These are phyloP conservation scores for Trametes punicea DNA, from an alignment of 768 basidiomycete species.

Conservation along the genomic window DNA sequence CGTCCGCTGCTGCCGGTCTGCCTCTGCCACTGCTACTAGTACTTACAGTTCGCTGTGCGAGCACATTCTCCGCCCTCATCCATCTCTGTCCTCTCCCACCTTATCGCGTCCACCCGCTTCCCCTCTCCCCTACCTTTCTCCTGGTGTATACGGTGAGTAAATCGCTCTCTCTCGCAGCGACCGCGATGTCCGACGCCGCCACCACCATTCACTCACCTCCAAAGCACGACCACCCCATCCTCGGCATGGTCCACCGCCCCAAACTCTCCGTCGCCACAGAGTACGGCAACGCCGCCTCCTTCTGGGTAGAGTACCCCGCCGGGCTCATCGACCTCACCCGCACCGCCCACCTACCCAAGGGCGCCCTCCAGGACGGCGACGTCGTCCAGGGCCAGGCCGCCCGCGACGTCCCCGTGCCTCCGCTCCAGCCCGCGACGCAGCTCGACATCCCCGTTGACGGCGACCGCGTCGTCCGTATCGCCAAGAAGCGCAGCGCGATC, in stretches of 20 bases:
- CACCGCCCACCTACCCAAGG: conserved; percentile 34
- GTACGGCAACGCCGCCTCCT: conserved; percentile 52
- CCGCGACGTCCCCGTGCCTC: conserved; percentile 24
- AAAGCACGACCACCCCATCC: conserved; percentile 25
- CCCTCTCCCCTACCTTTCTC: background rate
- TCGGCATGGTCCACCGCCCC: conserved; percentile 46
- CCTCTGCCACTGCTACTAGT: too few species aligned
- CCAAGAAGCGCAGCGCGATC: conserved; percentile 47
- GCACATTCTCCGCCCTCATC: background rate
- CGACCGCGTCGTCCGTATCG: conserved; percentile 47
- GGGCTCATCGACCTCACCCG: conserved; percentile 63
- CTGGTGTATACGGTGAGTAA: background rate
- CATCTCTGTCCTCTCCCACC: conserved; percentile 3
- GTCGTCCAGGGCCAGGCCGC: conserved; percentile 3
- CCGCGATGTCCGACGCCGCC: conserved; percentile 3
- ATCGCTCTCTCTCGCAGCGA: background rate
- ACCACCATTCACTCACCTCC: conserved; percentile 5
- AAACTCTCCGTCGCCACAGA: conserved; percentile 43
- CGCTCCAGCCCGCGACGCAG: conserved; percentile 37
- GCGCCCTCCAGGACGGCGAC: conserved; percentile 3
- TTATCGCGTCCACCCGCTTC: conserved; percentile 1
- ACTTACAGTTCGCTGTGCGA: background rate
- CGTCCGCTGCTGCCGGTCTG: too few species aligned
- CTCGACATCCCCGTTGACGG: conserved; percentile 55
- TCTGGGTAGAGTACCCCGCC: conserved; percentile 69